Percentiles rank a stretch among this genome's conserved stretches.
These are phyloP conservation scores for Harringtonia lauricola DNA, from an alignment of 2,329 filamentous ascomycete genomes.

Conservation along the genomic window DNA sequence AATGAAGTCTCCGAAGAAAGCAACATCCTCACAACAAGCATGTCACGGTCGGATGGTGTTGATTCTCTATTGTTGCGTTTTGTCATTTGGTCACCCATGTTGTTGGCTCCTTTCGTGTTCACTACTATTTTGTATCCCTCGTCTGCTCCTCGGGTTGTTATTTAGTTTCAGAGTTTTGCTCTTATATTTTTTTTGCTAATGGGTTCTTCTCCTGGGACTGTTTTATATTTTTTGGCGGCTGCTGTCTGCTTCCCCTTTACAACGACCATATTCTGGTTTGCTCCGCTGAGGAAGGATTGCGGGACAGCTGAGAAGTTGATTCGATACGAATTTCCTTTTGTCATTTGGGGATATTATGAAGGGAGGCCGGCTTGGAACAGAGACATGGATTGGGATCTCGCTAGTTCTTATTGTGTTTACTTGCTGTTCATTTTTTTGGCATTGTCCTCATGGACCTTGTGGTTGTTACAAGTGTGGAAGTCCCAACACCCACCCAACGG, in stretches of 20 bases:
- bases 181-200: neutral
- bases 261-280: neutral
- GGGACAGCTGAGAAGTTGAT: neutral
- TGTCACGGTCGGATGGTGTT: constrained; percentile 2
- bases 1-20: constrained; percentile 13
- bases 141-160: neutral
- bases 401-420: neutral
- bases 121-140: neutral
- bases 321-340: neutral
- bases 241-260: neutral
- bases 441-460: neutral
- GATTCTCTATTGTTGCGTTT: neutral
- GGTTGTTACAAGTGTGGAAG: neutral
- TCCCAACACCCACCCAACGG: neutral
- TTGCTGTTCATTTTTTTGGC: neutral
- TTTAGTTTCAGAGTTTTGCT: neutral
- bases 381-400: neutral
- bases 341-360: neutral
- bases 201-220: neutral
- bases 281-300: neutral
- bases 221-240: neutral
- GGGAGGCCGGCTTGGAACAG: neutral
- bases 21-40: constrained; percentile 5
- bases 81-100: neutral
- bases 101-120: neutral